Evolutionary conservation across 768 basidiomycete species (phyloP), one percentile per base, ranked within the genome.

Genomic region (Hydnomerulius pinastri): DNA sequence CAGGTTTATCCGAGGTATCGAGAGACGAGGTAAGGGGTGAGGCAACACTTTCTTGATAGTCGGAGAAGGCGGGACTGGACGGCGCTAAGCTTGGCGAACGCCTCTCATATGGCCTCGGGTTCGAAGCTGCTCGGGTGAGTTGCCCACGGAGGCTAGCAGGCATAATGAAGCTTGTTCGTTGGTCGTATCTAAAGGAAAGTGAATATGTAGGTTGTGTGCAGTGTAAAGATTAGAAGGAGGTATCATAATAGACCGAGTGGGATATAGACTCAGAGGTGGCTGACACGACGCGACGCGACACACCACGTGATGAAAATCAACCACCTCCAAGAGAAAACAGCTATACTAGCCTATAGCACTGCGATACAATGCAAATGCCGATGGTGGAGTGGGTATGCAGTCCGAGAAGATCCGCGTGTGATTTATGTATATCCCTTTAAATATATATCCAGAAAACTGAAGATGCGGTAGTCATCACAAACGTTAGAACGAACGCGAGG

Each of bases 231-330:
- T 63, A 57, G 57, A 57, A 25, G 52, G 38, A 44, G 28, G 7
- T 61, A 63, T 15, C 50, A 35, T 62, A 56, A 18, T 20, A 17
- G 28, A 8, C 15, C 4, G 27, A 28, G 15, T 27, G 25, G 30
- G 27, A 43, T 32, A 38, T 18, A 15, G 1, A 18, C 32, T 23
- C 17, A 20, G 9, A 15, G 44, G 65, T 7, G 67, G 69, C 69
- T 68, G 66, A 66, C 66, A 23, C n/a, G n/a, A n/a, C 41, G 23
- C 42, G 51, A 44, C 61, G 55, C 56, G 47, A 45, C 4, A 17
- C 17, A 30, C 59, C 66, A 70, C 66, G 64, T 68, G 64, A 66
- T 43, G 33, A 58, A 70, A 59, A 68, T 62, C 51, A 68, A 56
- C 51, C 55, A 49, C 39, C 47, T 48, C 15, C 10, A 9, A 42